These are phyloP conservation scores for Vaccinium myrtillus DNA, from an alignment of 148 eudicot genomes.

Conservation along the genomic window DNA sequence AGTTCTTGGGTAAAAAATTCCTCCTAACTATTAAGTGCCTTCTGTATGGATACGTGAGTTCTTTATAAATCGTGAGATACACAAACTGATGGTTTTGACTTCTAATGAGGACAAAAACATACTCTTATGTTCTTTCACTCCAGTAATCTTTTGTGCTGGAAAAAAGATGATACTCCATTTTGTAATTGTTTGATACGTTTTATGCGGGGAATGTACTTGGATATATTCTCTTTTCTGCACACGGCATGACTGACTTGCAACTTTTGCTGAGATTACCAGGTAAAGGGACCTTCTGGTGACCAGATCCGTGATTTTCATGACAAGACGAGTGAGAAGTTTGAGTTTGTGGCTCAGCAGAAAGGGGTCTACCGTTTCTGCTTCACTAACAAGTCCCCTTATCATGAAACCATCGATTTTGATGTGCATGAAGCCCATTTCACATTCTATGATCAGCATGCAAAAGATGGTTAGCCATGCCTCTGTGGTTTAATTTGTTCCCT, in stretches of 20 bases:
- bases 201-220: background rate
- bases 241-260: slow-evolving; percentile 6
- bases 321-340: slow-evolving; percentile 73
- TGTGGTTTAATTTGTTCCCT: background rate
- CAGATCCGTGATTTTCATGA: slow-evolving; percentile 48
- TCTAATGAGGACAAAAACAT: background rate
- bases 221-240: background rate
- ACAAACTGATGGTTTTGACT: background rate
- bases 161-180: too few species aligned
- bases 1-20: too few species aligned
- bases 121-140: background rate
- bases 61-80: background rate
- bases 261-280: slow-evolving; percentile 36
- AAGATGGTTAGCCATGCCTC: slow-evolving; percentile 56
- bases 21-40: background rate
- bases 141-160: background rate
- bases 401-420: slow-evolving; percentile 92
- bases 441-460: slow-evolving; percentile 84
- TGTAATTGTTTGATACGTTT: too few species aligned
- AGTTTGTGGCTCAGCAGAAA: slow-evolving; percentile 69
- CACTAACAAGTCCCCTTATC: slow-evolving; percentile 89
- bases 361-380: slow-evolving; percentile 85
- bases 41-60: background rate
- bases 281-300: slow-evolving; percentile 73
- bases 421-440: slow-evolving; percentile 74